Evolutionary conservation across 78 protist genomes (phyloP).

Genomic region (Chrysochromulina parva): DNA sequence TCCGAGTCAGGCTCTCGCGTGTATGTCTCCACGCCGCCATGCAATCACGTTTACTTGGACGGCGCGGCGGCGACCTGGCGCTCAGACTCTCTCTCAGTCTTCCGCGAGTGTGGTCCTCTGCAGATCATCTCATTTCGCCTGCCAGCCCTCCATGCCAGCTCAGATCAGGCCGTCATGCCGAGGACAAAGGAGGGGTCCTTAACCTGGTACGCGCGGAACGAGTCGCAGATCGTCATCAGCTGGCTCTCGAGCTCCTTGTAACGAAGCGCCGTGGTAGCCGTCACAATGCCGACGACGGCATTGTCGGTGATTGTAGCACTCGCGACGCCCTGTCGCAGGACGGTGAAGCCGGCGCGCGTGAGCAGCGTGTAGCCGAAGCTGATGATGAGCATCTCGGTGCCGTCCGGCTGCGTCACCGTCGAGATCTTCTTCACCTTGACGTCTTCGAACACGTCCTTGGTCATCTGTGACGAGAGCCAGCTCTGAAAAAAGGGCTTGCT

Average conservation of each 20-base stretch:
- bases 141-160: no score
- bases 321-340: not conserved
- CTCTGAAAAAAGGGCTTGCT: not conserved
- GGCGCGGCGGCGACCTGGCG: no score
- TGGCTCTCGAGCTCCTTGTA: not conserved
- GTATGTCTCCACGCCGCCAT: no score
- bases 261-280: not conserved
- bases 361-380: not conserved
- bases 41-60: no score
- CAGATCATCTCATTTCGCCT: no score
- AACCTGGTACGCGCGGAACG: conserved; percentile 8
- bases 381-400: not conserved
- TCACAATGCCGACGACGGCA: not conserved
- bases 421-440: not conserved
- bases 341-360: conserved; percentile 29
- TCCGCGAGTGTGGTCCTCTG: no score
- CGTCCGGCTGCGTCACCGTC: not conserved
- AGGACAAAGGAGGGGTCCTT: not conserved
- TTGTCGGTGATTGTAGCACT: not conserved
- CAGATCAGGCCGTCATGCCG: not conserved
- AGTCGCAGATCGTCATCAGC: not conserved
- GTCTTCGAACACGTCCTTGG: not conserved
- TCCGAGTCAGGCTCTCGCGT: no score
- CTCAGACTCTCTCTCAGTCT: no score
- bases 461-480: not conserved